These are phyloP conservation scores for Trichoderma sp. DNA, from an alignment of 2,329 filamentous ascomycete genomes.

Conservation along the genomic window DNA sequence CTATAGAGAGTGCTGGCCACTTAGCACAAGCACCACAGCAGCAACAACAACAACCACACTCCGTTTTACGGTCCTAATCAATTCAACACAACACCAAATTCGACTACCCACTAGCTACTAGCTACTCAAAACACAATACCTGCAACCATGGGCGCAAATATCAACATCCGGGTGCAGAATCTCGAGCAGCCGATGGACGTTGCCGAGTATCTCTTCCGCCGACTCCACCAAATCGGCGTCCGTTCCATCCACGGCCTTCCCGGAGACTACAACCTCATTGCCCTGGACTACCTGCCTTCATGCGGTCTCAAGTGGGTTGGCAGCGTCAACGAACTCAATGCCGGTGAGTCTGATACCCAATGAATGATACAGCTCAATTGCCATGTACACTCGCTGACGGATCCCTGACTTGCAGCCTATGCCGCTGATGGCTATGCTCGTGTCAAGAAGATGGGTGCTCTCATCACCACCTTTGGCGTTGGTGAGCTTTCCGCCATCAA, in stretches of 20 bases:
- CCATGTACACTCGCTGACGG: constrained; percentile 19
- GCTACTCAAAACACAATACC: neutral
- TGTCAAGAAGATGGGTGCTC: constrained; percentile 65
- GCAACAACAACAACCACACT: neutral
- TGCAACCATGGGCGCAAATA: constrained; percentile 30
- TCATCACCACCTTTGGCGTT: constrained; percentile 75
- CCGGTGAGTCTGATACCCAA: constrained; percentile 46
- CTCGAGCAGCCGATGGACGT: constrained; percentile 55
- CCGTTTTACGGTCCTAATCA: too few relatives aligned
- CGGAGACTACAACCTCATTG: constrained; percentile 69
- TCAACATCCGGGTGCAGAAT: constrained; percentile 37
- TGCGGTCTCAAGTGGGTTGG: constrained; percentile 62
- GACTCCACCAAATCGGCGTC: constrained; percentile 62
- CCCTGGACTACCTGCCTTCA: constrained; percentile 62
- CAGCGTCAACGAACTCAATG: constrained; percentile 71
- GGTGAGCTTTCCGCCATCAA: constrained; percentile 72
- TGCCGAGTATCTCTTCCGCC: constrained; percentile 64
- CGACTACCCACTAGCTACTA: neutral
- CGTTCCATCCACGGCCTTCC: constrained; percentile 66
- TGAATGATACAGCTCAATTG: neutral
- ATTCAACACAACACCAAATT: neutral
- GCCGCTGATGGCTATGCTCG: constrained; percentile 78
- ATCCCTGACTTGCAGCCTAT: constrained; percentile 50
- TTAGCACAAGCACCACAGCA: neutral
- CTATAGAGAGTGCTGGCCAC: neutral